These are phyloP conservation scores for Fusarium nurragi DNA, from an alignment of 2,329 filamentous ascomycete species.

Conservation along the genomic window DNA sequence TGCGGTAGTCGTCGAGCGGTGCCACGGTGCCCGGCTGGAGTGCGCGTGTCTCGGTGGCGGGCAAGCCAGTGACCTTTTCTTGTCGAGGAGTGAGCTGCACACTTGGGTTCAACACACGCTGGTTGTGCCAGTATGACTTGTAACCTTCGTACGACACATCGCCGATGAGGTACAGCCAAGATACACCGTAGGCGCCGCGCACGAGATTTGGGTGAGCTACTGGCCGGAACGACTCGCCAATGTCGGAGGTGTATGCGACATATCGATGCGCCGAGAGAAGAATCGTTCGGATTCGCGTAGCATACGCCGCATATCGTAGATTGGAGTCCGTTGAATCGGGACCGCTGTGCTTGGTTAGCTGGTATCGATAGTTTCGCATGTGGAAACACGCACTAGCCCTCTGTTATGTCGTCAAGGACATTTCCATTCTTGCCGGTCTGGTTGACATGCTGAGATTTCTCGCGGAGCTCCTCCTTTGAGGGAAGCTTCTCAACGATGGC, in stretches of 20 bases:
- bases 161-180: conserved; percentile 90
- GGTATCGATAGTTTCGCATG: conserved; percentile 7
- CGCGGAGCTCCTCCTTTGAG: conserved; percentile 61
- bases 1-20: conserved; percentile 87
- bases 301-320: conserved; percentile 93
- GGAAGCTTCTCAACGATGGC: conserved; percentile 60
- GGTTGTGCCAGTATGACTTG: conserved; percentile 91
- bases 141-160: conserved; percentile 95
- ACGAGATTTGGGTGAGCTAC: conserved; percentile 88
- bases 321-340: conserved; percentile 85
- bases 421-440: conserved; percentile 71
- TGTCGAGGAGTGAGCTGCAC: conserved; percentile 62
- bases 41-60: conserved; percentile 45
- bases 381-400: conserved; percentile 73
- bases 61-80: conserved; percentile 59
- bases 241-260: conserved; percentile 95
- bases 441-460: conserved; percentile 65
- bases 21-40: conserved; percentile 59
- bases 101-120: conserved; percentile 75
- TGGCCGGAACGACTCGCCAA: conserved; percentile 95
- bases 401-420: conserved; percentile 79
- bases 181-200: conserved; percentile 84
- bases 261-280: conserved; percentile 92
- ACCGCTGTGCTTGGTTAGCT: conserved; percentile 42
- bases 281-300: conserved; percentile 83